phyloP scores from a whole-genome alignment of 1,284 basidiomycete genomes.

The Papiliotrema fonsecae region DNA sequence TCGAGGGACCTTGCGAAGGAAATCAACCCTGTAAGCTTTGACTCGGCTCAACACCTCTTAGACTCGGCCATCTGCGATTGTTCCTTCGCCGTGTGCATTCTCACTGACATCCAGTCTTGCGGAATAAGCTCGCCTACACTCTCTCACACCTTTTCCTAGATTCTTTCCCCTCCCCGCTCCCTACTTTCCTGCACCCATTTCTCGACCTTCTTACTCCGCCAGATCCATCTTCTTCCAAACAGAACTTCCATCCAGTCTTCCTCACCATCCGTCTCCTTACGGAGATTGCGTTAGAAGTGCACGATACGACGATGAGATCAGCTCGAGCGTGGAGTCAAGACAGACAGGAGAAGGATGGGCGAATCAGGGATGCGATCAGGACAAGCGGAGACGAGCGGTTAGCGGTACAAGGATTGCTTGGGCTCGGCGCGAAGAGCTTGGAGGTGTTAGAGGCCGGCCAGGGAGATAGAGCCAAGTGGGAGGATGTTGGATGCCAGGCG shows the following conservation, averaged over 20 bases:
- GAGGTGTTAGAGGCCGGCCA: slow-evolving; percentile 51
- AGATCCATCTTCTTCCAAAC: slow-evolving; percentile 20
- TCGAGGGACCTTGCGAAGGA: slow-evolving; percentile 45
- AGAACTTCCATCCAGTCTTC: slow-evolving; percentile 71
- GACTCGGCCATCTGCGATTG: no score
- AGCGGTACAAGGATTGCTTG: slow-evolving; percentile 83
- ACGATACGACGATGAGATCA: slow-evolving; percentile 81
- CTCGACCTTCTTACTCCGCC: slow-evolving; percentile 43
- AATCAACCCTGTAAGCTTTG: slow-evolving; percentile 46
- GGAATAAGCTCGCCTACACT: slow-evolving; percentile 99
- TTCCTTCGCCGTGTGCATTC: not conserved
- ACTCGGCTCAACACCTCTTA: no score
- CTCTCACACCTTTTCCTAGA: slow-evolving; percentile 89
- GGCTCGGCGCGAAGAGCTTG: slow-evolving; percentile 71
- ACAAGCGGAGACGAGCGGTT: slow-evolving; percentile 73
- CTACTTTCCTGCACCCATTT: slow-evolving; percentile 48
- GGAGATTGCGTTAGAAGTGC: slow-evolving; percentile 88
- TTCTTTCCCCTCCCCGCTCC: slow-evolving; percentile 51
- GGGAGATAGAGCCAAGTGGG: slow-evolving; percentile 56
- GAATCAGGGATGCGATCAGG: slow-evolving; percentile 82
- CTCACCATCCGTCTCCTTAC: slow-evolving; percentile 81
- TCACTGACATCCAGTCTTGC: slow-evolving; percentile 34
- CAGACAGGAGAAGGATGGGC: slow-evolving; percentile 72
- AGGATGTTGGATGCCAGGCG: slow-evolving; percentile 82
- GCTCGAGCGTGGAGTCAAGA: slow-evolving; percentile 65